Conservation (phyloP, 2,329 filamentous ascomycete species). For the Paracoccidioides brasiliensis region DNA sequence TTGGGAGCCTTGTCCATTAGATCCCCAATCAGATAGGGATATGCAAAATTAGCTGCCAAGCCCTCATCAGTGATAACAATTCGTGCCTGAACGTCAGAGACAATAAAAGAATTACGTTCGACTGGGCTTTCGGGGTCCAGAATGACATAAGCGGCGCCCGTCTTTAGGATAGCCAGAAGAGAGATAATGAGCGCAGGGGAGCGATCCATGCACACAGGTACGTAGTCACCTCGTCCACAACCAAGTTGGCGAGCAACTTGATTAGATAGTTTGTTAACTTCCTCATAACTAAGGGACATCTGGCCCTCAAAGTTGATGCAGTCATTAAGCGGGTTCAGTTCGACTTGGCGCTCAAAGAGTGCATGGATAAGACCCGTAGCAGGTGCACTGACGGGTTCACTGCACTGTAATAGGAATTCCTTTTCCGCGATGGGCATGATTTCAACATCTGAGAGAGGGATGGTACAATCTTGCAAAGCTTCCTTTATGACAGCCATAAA, state of each 20-base stretch:
- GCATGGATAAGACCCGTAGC: neutral
- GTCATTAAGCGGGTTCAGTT: neutral
- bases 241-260: neutral
- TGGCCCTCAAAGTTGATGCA: conserved; percentile 2
- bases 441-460: neutral
- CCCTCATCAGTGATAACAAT: conserved; percentile 10
- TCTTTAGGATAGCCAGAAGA: conserved; percentile 5
- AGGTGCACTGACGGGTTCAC: neutral
- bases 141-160: conserved; percentile 5
- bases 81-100: neutral
- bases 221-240: neutral
- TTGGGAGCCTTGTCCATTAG: neutral
- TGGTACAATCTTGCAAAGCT: neutral
- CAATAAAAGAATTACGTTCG: conserved; percentile 1
- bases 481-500: neutral
- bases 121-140: conserved; percentile 3
- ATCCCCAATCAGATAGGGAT: conserved; percentile 7
- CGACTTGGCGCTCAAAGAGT: conserved; percentile 3
- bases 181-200: neutral
- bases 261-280: conserved; percentile 1
- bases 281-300: neutral
- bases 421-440: neutral
- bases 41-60: conserved; percentile 8
- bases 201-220: conserved; percentile 3
- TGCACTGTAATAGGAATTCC: neutral